These are phyloP conservation scores for Trichoderma reesei DNA, from an alignment of 495 filamentous ascomycete species.

Conservation along the genomic window DNA sequence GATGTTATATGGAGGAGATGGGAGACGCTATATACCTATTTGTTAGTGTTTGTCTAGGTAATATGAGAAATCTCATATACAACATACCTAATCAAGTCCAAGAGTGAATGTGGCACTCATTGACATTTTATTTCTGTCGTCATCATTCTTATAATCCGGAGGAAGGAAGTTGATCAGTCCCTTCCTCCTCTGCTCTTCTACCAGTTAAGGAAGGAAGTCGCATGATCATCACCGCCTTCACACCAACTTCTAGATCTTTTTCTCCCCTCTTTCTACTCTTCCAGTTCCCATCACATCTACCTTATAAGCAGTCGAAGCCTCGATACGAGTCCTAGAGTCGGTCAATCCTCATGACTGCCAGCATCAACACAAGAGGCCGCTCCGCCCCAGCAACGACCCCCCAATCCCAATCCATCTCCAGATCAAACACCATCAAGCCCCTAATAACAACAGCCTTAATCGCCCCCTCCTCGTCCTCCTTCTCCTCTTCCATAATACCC, in stretches of 20 bases:
- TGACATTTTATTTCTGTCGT: background rate
- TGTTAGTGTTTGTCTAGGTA: no score
- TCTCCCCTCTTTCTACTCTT: background rate
- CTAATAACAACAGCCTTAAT: background rate
- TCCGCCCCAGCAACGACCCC: background rate
- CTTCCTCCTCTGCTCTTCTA: background rate
- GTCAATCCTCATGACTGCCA: background rate
- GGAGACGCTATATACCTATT: background rate
- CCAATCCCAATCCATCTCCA: background rate
- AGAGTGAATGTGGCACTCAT: no score
- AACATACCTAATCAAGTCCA: background rate
- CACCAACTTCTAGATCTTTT: background rate
- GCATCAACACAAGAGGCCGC: background rate
- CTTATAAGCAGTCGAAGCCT: background rate
- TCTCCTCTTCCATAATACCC: background rate
- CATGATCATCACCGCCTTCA: background rate
- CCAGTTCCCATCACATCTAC: background rate
- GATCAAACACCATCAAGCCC: background rate
- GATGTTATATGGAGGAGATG: background rate
- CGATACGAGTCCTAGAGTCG: background rate
- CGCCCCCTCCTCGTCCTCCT: background rate
- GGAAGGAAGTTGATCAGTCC: background rate
- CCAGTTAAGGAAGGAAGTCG: background rate
- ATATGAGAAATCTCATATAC: background rate
- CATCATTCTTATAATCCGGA: background rate